A percentile compares a stretch with the other conserved stretches of the same genome.
Conservation (phyloP, 495 filamentous ascomycete species). For the Jackrogersella multiformis region DNA sequence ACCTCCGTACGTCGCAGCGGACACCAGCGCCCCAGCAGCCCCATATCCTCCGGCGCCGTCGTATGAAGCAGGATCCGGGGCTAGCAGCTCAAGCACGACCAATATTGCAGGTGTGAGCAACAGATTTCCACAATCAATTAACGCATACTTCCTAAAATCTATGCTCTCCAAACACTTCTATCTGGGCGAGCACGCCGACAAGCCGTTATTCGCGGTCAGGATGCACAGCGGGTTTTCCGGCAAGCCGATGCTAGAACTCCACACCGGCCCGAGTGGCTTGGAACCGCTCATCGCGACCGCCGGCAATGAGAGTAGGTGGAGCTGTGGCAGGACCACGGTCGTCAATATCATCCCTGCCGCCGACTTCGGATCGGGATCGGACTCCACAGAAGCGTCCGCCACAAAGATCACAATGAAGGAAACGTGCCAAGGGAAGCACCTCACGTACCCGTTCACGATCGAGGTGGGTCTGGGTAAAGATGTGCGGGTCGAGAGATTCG, state of each 20-base stretch:
- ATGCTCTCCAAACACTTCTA: slow-evolving; percentile 21
- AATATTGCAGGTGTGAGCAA: slow-evolving; percentile 12
- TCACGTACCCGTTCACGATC: slow-evolving; percentile 22
- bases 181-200: slow-evolving; percentile 37
- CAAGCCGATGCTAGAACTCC: slow-evolving; percentile 37
- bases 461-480: slow-evolving; percentile 40
- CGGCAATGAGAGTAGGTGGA: slow-evolving; percentile 17
- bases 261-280: slow-evolving; percentile 31
- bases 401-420: slow-evolving; percentile 19
- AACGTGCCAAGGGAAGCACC: neutral
- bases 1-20: slow-evolving; percentile 12
- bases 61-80: slow-evolving; percentile 8
- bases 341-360: slow-evolving; percentile 21
- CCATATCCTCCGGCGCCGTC: slow-evolving; percentile 8
- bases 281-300: slow-evolving; percentile 40
- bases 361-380: neutral
- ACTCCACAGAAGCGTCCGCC: neutral
- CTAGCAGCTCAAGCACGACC: neutral
- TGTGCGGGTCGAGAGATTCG: slow-evolving; percentile 38
- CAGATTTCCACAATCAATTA: slow-evolving; percentile 38
- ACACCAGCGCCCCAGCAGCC: neutral
- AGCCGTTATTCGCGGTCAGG: slow-evolving; percentile 29
- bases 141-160: slow-evolving; percentile 33
- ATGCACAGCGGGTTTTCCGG: slow-evolving; percentile 26
- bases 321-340: slow-evolving; percentile 16